phyloP scores from a whole-genome alignment of 345 rosid species.

The Triadica sebifera region DNA sequence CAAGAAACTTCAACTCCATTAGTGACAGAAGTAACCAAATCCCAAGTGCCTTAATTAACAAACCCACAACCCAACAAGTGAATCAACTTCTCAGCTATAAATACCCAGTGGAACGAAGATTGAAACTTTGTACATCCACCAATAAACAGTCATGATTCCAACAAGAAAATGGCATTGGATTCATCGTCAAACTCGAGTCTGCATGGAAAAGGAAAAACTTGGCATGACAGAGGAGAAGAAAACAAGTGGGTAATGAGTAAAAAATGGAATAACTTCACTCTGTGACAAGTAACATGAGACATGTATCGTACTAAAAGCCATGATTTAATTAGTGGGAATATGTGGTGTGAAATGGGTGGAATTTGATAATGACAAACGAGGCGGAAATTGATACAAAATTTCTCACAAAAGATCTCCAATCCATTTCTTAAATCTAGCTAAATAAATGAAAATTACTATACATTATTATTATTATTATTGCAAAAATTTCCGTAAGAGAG shows the following conservation, averaged over 20 bases:
- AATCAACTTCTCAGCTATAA: neutral
- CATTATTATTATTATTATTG: no score
- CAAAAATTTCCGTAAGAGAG: no score
- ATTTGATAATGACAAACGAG: neutral
- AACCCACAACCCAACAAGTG: neutral
- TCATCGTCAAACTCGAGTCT: conserved; percentile 9
- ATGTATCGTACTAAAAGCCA: neutral
- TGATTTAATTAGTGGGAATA: neutral
- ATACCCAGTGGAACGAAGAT: neutral
- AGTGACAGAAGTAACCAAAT: neutral
- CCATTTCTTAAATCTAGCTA: neutral
- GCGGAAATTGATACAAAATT: neutral
- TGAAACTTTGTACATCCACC: neutral
- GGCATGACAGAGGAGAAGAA: neutral
- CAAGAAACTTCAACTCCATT: conserved; percentile 46
- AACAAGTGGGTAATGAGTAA: no score
- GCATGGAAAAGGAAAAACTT: no score
- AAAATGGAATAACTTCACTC: neutral
- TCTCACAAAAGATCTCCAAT: neutral
- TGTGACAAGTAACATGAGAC: neutral
- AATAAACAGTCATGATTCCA: conserved; percentile 14
- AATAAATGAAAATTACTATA: no score
- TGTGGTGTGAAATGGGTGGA: conserved; percentile 24
- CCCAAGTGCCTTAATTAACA: conserved; percentile 10
- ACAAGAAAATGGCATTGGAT: conserved; percentile 34